Conservation (phyloP, 495 filamentous ascomycete genomes). For the Penicillium daleae region DNA sequence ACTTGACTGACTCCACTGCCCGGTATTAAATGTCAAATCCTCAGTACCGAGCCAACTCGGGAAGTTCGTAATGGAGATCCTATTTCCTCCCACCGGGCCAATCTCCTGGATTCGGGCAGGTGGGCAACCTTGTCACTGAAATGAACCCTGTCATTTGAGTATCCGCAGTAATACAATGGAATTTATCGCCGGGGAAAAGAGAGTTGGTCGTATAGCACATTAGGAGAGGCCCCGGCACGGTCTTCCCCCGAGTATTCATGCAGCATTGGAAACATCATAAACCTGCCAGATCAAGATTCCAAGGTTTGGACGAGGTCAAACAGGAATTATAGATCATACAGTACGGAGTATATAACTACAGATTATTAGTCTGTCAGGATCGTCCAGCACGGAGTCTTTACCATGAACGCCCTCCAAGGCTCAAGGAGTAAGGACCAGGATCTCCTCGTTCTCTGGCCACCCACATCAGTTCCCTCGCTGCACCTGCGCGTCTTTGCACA, state of each 20-base stretch:
- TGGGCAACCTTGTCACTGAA: conserved; percentile 20
- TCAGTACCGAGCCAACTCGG: conserved; percentile 18
- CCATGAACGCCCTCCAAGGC: neutral
- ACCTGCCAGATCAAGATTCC: conserved; percentile 1
- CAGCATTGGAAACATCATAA: no score
- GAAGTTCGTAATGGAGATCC: conserved; percentile 15
- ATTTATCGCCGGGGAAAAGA: neutral
- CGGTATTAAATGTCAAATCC: conserved; percentile 15
- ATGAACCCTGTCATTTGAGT: conserved; percentile 24
- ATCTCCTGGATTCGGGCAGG: conserved; percentile 17
- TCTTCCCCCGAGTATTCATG: no score
- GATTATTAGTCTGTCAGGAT: no score
- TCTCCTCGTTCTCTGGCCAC: conserved; percentile 1
- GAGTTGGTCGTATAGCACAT: neutral
- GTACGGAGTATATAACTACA: no score
- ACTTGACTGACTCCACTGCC: conserved; percentile 4
- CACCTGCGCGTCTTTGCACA: neutral
- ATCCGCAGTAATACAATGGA: neutral
- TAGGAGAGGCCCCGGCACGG: neutral
- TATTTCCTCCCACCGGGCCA: conserved; percentile 11
- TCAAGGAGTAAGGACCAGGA: no score
- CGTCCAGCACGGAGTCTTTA: neutral
- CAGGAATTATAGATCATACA: neutral
- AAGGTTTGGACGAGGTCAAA: neutral
- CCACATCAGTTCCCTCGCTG: neutral